A percentile compares a stretch with the other conserved stretches of the same genome.
Conservation (phyloP, 2,329 filamentous ascomycete genomes). For the Alternaria sp. region DNA sequence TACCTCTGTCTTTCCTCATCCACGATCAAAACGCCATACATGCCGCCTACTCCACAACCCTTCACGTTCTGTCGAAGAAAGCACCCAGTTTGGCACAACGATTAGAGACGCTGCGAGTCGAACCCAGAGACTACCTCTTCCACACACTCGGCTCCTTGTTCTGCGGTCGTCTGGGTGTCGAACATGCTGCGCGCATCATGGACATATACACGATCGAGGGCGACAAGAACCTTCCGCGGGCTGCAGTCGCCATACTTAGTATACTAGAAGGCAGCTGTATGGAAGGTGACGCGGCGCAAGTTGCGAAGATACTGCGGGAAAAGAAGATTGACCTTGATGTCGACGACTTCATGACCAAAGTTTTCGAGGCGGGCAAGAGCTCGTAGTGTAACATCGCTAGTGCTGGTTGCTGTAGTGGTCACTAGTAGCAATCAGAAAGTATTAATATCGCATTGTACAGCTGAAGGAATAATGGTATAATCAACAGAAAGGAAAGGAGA, state of each 20-base stretch:
- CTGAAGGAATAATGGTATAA: background rate
- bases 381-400: constrained; percentile 1
- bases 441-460: constrained; percentile 5
- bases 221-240: constrained; percentile 74
- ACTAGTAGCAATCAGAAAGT: background rate
- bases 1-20: constrained; percentile 79
- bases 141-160: constrained; percentile 72
- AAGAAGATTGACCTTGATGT: constrained; percentile 30
- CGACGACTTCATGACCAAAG: constrained; percentile 45
- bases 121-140: constrained; percentile 62
- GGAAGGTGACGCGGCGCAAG: constrained; percentile 46
- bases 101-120: constrained; percentile 57
- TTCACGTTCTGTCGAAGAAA: constrained; percentile 73
- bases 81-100: constrained; percentile 71
- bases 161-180: constrained; percentile 68
- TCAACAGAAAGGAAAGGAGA: background rate
- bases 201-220: constrained; percentile 86
- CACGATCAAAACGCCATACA: constrained; percentile 73
- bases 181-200: constrained; percentile 78
- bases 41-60: constrained; percentile 73
- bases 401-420: background rate
- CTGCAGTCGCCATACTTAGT: constrained; percentile 72
- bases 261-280: constrained; percentile 57
- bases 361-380: constrained; percentile 48
- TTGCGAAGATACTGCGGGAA: constrained; percentile 26